Evolutionary conservation across 768 basidiomycete genomes (phyloP), one percentile per base, ranked within the genome.

Genomic region (Imleria badia): DNA sequence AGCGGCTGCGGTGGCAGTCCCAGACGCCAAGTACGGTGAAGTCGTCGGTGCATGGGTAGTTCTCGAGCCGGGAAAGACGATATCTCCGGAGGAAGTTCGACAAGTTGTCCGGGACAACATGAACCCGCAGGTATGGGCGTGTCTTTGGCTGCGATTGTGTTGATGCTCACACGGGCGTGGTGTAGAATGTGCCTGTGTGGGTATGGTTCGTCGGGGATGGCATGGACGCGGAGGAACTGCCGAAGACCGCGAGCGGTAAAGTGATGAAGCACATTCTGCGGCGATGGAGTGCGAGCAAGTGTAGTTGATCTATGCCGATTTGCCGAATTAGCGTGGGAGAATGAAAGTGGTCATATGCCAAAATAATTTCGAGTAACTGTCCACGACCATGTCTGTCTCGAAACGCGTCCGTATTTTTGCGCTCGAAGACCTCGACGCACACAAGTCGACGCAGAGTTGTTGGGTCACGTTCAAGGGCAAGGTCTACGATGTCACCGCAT

Each of bases 401-500:
- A 85, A 85, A 63, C 78, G 89, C 36, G 75, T 89, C 57, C 82
- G 81, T 48, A 88, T 94, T 59, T 89, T 81, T 72, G 85, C 89
- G 3, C 71, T 73, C 35, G 86, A 89, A 57, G 93, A 95, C 71
- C 81, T 95, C 45, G 80, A 76, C 3, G 65, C 66, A 30, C 92
- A 95, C 76, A 78, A 73, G 44, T 75, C 79, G 6, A 48, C 76
- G 1, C 60, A 72, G 2, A 90, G 84, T 60, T 94, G 91, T 69
- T 98, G 93, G 91, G 76, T 98, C 46, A 79, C 88, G 3, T 84
- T 84, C 68, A 77, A 77, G 54, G 87, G 87, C 65, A 89, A 86
- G 66, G 91, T 99, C 22, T 98, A 95, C 78, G 86, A 99, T 67
- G 85, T 98, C 48, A 87, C 95, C 4, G 60, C 64, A 5, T 98